phyloP scores from a whole-genome alignment of 139 green algal genomes.

The Chlamydomonas sp. region DNA sequence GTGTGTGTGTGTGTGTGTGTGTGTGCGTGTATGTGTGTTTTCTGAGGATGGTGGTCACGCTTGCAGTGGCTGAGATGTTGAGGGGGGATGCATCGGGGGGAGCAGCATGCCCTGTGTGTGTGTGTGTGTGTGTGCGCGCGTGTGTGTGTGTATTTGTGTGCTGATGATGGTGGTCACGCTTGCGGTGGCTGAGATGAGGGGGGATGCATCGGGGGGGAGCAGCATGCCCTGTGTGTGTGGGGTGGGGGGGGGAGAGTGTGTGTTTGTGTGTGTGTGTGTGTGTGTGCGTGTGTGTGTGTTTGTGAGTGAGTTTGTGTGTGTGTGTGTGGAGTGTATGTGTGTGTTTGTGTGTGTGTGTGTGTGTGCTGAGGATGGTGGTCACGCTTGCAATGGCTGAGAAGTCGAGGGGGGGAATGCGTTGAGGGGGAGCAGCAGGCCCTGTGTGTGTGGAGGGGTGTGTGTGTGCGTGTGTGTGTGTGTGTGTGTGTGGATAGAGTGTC shows the following conservation, averaged over 20 bases:
- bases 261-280: too few relatives aligned
- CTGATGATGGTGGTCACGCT: neutral
- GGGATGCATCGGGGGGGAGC: slow-evolving; percentile 4
- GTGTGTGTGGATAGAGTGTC: too few relatives aligned
- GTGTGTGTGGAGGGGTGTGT: neutral
- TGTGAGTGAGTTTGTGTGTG: too few relatives aligned
- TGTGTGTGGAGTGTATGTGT: too few relatives aligned
- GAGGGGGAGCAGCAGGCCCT: slow-evolving; percentile 15
- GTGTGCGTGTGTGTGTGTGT: too few relatives aligned
- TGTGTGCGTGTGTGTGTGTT: too few relatives aligned
- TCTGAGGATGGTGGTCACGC: slow-evolving; percentile 1
- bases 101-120: slow-evolving; percentile 15
- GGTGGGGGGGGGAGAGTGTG: too few relatives aligned
- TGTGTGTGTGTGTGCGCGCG: too few relatives aligned
- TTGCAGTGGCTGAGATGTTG: slow-evolving; percentile 1
- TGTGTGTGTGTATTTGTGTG: too few relatives aligned
- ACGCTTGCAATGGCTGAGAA: slow-evolving; percentile 7
- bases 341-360: too few relatives aligned
- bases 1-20: too few relatives aligned
- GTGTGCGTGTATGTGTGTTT: too few relatives aligned
- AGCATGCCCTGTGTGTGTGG: slow-evolving; percentile 8
- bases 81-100: neutral
- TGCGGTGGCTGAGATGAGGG: slow-evolving; percentile 3
- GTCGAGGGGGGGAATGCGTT: neutral
- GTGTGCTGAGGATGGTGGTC: neutral